These are phyloP conservation scores for Elaeagnus macrophylla DNA, from an alignment of 306 rosid species.

Conservation along the genomic window DNA sequence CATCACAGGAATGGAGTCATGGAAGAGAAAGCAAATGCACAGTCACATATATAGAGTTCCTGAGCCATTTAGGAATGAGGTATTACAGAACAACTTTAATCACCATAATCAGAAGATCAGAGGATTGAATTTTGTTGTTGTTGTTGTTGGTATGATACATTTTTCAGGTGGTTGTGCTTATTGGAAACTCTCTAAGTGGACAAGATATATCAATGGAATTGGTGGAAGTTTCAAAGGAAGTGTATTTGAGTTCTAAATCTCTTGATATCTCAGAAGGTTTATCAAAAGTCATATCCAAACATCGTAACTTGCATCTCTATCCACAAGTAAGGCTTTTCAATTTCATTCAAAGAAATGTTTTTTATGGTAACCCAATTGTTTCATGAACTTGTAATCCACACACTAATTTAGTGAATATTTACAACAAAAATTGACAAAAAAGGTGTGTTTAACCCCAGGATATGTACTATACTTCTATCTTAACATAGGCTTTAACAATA, in stretches of 20 bases:
- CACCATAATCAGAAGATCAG: neutral
- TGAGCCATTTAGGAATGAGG: slow-evolving; percentile 70
- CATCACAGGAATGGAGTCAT: slow-evolving; percentile 84
- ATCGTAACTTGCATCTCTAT: slow-evolving; percentile 53
- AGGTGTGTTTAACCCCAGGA: too few species aligned
- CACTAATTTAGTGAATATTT: too few species aligned
- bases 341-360: too few species aligned
- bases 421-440: too few species aligned
- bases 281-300: slow-evolving; percentile 69
- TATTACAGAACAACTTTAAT: neutral
- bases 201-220: slow-evolving; percentile 86
- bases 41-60: slow-evolving; percentile 79
- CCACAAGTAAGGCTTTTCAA: slow-evolving; percentile 82
- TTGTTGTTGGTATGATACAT: neutral
- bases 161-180: slow-evolving; percentile 62
- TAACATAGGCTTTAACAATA: too few species aligned
- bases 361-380: too few species aligned
- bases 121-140: neutral
- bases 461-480: too few species aligned
- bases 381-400: too few species aligned
- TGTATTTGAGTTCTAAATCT: slow-evolving; percentile 63
- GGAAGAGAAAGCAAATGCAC: slow-evolving; percentile 85
- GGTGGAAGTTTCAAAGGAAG: slow-evolving; percentile 64
- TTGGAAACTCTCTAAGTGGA: slow-evolving; percentile 80
- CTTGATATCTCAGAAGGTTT: slow-evolving; percentile 52